Conservation (phyloP, 2,329 filamentous ascomycete species). For the Reticulascus tulasneorum region DNA sequence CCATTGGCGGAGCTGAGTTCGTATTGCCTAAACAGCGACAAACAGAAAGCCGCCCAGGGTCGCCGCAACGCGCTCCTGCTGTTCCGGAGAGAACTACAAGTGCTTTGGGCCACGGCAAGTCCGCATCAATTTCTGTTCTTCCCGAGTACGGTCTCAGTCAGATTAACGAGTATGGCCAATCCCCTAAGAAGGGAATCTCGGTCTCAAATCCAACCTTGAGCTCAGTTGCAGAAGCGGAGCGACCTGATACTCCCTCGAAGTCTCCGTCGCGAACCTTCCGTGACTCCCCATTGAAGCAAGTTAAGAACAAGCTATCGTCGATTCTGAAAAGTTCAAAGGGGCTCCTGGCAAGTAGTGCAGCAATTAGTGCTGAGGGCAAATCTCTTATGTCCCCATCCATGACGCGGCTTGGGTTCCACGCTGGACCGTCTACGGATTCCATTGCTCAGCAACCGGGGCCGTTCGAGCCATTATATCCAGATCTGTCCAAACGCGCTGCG, state of each 20-base stretch:
- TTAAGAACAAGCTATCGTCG: slow-evolving; percentile 88
- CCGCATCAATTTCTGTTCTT: slow-evolving; percentile 57
- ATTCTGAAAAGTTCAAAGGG: slow-evolving; percentile 85
- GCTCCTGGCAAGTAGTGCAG: slow-evolving; percentile 74
- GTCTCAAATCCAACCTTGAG: slow-evolving; percentile 52
- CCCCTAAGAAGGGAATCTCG: slow-evolving; percentile 57
- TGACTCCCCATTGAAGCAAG: slow-evolving; percentile 83
- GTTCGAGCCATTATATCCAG: slow-evolving; percentile 39
- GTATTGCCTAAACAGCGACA: slow-evolving; percentile 37
- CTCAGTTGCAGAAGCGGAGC: slow-evolving; percentile 41
- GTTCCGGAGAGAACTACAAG: slow-evolving; percentile 25
- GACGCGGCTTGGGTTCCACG: slow-evolving; percentile 39
- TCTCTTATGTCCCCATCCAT: slow-evolving; percentile 52
- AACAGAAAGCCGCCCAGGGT: slow-evolving; percentile 24
- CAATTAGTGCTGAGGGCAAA: slow-evolving; percentile 59
- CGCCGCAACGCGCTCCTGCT: slow-evolving; percentile 29
- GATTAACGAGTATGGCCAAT: slow-evolving; percentile 23
- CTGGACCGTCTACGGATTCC: slow-evolving; percentile 45
- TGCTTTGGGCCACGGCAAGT: slow-evolving; percentile 53
- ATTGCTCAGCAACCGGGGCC: slow-evolving; percentile 28
- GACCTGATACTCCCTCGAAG: slow-evolving; percentile 47
- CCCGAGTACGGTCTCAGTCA: slow-evolving; percentile 22
- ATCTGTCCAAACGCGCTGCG: slow-evolving; percentile 35
- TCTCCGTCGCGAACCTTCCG: slow-evolving; percentile 53
- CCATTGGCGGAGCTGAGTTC: slow-evolving; percentile 44